phyloP scores from a whole-genome alignment of 768 basidiomycete genomes.

The Tulasnella sp. region DNA sequence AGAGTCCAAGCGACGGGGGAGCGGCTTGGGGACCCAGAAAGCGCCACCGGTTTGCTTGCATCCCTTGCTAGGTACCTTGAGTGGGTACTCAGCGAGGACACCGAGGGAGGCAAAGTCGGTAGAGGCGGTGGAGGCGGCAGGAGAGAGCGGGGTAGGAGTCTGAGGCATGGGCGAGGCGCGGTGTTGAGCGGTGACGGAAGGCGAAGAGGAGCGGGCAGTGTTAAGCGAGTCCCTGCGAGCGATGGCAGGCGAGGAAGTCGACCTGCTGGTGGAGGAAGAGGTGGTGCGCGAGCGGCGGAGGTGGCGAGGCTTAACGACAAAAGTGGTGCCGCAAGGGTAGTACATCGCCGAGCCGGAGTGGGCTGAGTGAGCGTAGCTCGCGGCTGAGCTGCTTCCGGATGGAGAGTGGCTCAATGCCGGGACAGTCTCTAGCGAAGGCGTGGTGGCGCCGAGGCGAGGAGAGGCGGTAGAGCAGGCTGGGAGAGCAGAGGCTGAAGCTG shows the following conservation, averaged over 20 bases:
- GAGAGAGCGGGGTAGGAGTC: slow-evolving; percentile 36
- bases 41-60: slow-evolving; percentile 79
- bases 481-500: slow-evolving; percentile 27
- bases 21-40: slow-evolving; percentile 66
- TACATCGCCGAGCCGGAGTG: background rate
- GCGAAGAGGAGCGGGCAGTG: slow-evolving; percentile 35
- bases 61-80: slow-evolving; percentile 58
- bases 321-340: slow-evolving; percentile 7
- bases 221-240: background rate
- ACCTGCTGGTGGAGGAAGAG: background rate
- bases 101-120: slow-evolving; percentile 50
- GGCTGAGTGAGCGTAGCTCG: background rate
- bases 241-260: slow-evolving; percentile 40
- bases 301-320: background rate
- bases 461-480: slow-evolving; percentile 43
- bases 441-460: slow-evolving; percentile 25
- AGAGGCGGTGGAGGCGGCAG: slow-evolving; percentile 35
- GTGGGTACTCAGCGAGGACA: slow-evolving; percentile 70
- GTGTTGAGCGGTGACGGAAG: slow-evolving; percentile 34
- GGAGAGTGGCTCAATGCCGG: slow-evolving; percentile 9
- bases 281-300: slow-evolving; percentile 11
- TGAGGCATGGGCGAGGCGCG: slow-evolving; percentile 37
- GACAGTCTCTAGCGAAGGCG: background rate
- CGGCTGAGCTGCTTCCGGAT: background rate
- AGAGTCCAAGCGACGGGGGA: slow-evolving; percentile 11